These are phyloP conservation scores for Hippophae rhamnoides DNA, from an alignment of 306 rosid genomes.

Conservation along the genomic window DNA sequence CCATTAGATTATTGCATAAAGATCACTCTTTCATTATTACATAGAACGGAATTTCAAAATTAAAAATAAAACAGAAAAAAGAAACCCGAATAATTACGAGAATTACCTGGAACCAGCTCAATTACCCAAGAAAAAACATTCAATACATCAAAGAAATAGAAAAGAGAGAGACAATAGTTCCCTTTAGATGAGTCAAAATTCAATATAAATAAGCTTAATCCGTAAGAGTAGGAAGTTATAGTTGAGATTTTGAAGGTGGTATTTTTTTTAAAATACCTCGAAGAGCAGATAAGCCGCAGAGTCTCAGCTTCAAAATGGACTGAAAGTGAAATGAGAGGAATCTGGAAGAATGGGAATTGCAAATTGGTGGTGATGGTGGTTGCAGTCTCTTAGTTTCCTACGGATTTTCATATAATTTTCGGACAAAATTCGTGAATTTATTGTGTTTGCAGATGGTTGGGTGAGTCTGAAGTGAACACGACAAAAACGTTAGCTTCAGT, in stretches of 20 bases:
- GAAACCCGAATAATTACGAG: not conserved
- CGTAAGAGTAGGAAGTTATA: not conserved
- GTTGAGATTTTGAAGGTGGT: slow-evolving; percentile 10
- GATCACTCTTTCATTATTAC: no score
- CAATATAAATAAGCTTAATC: not conserved
- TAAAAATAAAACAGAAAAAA: not conserved
- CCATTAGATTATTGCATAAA: no score
- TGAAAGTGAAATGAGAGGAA: slow-evolving; percentile 16
- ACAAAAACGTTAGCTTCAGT: slow-evolving; percentile 21
- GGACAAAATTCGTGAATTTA: not conserved
- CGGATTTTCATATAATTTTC: not conserved
- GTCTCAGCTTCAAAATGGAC: slow-evolving; percentile 2
- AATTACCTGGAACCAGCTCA: slow-evolving; percentile 1
- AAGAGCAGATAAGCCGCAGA: slow-evolving; percentile 2
- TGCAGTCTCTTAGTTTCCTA: not conserved
- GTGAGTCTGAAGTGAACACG: not conserved
- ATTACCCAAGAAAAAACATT: not conserved
- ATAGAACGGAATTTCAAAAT: not conserved
- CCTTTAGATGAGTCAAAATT: not conserved
- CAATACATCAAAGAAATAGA: not conserved
- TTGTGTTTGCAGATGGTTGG: not conserved
- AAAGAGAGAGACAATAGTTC: not conserved
- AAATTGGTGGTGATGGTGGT: slow-evolving; percentile 25
- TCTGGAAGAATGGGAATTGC: slow-evolving; percentile 6
- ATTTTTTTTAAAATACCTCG: not conserved